Percentiles rank a stretch among this genome's conserved stretches.
Conservation (phyloP, 2,329 filamentous ascomycete species). For the Cordyceps javanica region DNA sequence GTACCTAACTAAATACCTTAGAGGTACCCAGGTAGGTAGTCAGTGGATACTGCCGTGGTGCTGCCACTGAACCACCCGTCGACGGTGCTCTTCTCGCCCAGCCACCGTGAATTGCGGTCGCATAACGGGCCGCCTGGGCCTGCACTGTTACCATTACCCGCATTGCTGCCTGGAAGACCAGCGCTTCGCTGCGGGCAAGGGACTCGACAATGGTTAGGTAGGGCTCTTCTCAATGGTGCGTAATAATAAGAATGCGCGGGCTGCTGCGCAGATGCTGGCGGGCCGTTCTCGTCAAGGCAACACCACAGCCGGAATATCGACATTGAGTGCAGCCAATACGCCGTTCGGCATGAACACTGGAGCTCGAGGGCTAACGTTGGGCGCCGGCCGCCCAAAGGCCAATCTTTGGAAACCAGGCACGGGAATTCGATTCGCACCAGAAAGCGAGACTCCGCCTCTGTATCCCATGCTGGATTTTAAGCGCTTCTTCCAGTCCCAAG, state of each 20-base stretch:
- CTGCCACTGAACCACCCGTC: background rate
- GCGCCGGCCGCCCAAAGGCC: background rate
- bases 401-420: constrained; percentile 24
- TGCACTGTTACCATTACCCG: background rate
- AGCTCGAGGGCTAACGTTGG: background rate
- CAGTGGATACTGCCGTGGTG: too few species aligned
- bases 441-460: constrained; percentile 16
- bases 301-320: background rate
- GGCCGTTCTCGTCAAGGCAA: background rate
- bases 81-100: background rate
- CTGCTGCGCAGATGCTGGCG: background rate
- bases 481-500: constrained; percentile 7
- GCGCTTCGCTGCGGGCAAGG: background rate
- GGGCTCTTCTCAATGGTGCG: background rate
- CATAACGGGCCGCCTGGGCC: constrained; percentile 1
- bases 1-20: too few species aligned
- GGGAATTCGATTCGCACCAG: constrained; percentile 26
- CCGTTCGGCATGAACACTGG: background rate
- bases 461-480: constrained; percentile 20
- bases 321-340: background rate
- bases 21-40: too few species aligned
- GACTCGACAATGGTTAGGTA: background rate
- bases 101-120: constrained; percentile 5
- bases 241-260: constrained; percentile 8
- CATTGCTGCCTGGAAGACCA: constrained; percentile 9